A percentile compares a stretch with the other conserved stretches of the same genome.
These are phyloP conservation scores for Glomus cerebriforme DNA, from an alignment of 192 early-diverging fungal genomes.

Conservation along the genomic window DNA sequence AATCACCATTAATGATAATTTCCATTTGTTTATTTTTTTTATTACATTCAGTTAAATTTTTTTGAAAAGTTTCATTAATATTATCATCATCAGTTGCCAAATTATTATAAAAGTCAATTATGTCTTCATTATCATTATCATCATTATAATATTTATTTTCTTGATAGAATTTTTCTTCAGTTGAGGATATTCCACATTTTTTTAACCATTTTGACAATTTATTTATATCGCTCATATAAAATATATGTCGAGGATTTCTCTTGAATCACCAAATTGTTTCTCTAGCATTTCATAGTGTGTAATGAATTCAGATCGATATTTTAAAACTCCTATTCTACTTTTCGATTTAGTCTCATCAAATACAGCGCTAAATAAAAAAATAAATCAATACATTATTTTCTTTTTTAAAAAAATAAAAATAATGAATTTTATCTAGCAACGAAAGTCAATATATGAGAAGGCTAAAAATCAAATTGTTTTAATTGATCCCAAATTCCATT, in stretches of 20 bases:
- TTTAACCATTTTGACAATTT: not conserved
- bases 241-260: constrained; percentile 10
- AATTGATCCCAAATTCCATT: constrained; percentile 18
- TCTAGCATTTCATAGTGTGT: constrained; percentile 3
- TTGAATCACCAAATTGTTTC: not conserved
- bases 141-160: not conserved
- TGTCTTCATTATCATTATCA: not conserved
- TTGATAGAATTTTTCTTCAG: not conserved
- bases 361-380: not conserved
- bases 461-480: constrained; percentile 9
- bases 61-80: not conserved
- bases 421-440: too few species aligned
- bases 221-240: not conserved
- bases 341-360: constrained; percentile 12
- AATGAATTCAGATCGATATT: constrained; percentile 6
- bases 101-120: not conserved
- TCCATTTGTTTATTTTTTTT: too few species aligned
- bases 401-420: too few species aligned
- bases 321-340: not conserved
- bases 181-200: not conserved
- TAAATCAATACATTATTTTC: too few species aligned
- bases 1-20: not conserved
- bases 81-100: not conserved
- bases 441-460: not conserved
- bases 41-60: too few species aligned